Base-by-base conservation (phyloP, 768 basidiomycete species). In the Psilocybe subaeruginosa region DNA sequence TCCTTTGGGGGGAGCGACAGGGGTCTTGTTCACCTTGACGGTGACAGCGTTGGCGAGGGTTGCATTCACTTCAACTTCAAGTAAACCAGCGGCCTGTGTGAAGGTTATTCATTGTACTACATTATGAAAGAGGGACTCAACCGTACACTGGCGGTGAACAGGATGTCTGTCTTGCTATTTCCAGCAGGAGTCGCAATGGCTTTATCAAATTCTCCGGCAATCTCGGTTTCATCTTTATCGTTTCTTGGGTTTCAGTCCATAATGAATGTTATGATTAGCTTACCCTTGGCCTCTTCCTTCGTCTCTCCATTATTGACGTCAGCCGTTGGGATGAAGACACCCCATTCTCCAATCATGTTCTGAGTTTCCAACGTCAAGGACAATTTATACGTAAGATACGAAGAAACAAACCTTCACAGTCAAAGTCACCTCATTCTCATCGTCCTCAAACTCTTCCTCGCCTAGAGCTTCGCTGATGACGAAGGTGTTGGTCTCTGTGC, bases 401-500 rank as follows among this genome's bases (percentile, higher is more conserved):
- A 6, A 53, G 3, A 1, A 14, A 37, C 53, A n/a, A 55, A 55
- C 62, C 37, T 59, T 52, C 23, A 64, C 62, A 19, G 54, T 60
- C 46, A 64, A 43, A 1, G 54, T 51, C 12, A 59, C 31, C 49
- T 64, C 62, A 45, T 59, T 60, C 35, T 64, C 62, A 16, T 64
- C 62, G n/a, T 31, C 62, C 35, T 64, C 62, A 29, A 64, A 60
- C 49, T 64, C 62, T 7, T 23, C 33, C 49, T 64, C 62, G 31
- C 62, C 58, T 14, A 64, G 33, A 14, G 53, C 59, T 9, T 59
- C 54, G 53, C 54, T 53, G 39, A 64, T 50, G 16, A 60, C 62
- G 41, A 64, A 64, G 3, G 59, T 56, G 47, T 64, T 64, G 23
- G 62, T 60, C 12, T 64, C 58, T 8, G 54, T 60, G 62, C 62